Conservation (phyloP, 163 green algal genomes). For the Prototheca wickerhamii region DNA sequence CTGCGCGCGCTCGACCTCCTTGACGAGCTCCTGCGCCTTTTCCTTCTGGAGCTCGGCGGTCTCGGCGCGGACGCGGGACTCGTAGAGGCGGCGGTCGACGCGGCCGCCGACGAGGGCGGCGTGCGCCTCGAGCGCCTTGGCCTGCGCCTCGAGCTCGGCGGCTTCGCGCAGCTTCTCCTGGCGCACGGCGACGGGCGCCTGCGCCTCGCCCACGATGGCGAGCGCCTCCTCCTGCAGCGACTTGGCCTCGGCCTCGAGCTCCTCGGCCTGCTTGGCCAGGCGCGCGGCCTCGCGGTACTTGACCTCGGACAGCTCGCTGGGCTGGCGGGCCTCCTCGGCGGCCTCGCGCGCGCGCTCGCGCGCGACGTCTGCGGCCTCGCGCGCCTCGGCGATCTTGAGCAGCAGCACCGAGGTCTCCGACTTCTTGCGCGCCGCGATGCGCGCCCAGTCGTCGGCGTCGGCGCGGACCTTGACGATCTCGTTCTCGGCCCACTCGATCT, state of each 20-base stretch:
- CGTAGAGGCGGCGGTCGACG: constrained; percentile 16
- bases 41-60: constrained; percentile 2
- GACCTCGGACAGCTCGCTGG: not conserved
- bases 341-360: constrained; percentile 1
- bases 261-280: not conserved
- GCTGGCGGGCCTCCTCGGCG: not conserved
- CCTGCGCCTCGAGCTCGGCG: constrained; percentile 8
- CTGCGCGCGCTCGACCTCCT: not conserved
- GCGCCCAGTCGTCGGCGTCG: constrained; percentile 4
- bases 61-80: constrained; percentile 11
- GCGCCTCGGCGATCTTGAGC: not conserved
- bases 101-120: constrained; percentile 7
- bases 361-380: not conserved
- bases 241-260: not conserved
- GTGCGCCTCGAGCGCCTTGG: constrained; percentile 11
- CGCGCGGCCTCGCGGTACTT: constrained; percentile 1
- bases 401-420: not conserved
- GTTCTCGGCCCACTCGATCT: constrained; percentile 2
- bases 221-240: not conserved
- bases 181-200: constrained; percentile 2
- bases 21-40: not conserved
- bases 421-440: constrained; percentile 1
- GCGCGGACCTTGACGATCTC: not conserved
- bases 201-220: not conserved
- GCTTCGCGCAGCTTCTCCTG: constrained; percentile 23